Evolutionary conservation across 352 stramenopile species (phyloP).

Genomic region (Pythium utonaiense): DNA sequence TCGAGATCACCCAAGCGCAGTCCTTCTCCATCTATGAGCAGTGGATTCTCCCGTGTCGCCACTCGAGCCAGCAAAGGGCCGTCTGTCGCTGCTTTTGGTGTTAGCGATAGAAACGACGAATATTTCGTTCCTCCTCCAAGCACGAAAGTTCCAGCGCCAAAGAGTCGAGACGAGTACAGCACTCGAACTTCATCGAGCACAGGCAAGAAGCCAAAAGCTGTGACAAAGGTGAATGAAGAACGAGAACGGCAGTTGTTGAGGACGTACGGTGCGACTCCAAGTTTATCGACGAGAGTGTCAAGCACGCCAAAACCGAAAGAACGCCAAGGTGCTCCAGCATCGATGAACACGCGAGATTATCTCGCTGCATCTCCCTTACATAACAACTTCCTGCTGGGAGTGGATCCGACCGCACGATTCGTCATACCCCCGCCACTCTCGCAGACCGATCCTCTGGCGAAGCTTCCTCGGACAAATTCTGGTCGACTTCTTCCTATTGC

Average conservation of each 20-base stretch:
- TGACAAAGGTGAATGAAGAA: slow-evolving; percentile 36
- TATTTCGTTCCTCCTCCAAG: slow-evolving; percentile 13
- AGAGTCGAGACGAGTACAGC: slow-evolving; percentile 37
- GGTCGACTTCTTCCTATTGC: slow-evolving; percentile 13
- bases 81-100: slow-evolving; percentile 37
- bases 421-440: slow-evolving; percentile 53
- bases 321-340: slow-evolving; percentile 23
- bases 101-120: neutral
- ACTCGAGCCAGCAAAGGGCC: slow-evolving; percentile 23
- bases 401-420: slow-evolving; percentile 26
- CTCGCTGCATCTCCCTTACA: slow-evolving; percentile 12
- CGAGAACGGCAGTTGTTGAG: slow-evolving; percentile 44
- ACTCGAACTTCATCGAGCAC: slow-evolving; percentile 11
- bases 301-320: slow-evolving; percentile 7
- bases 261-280: slow-evolving; percentile 41
- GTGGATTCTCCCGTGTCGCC: slow-evolving; percentile 30
- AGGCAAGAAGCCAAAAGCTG: slow-evolving; percentile 6
- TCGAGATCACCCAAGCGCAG: slow-evolving; percentile 35
- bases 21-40: slow-evolving; percentile 1
- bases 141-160: slow-evolving; percentile 37
- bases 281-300: neutral
- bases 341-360: slow-evolving; percentile 1
- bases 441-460: slow-evolving; percentile 14
- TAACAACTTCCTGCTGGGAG: slow-evolving; percentile 21
- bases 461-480: slow-evolving; percentile 12